These are phyloP conservation scores for Populus hybrid DNA, from an alignment of 441 rosid genomes.

Conservation along the genomic window DNA sequence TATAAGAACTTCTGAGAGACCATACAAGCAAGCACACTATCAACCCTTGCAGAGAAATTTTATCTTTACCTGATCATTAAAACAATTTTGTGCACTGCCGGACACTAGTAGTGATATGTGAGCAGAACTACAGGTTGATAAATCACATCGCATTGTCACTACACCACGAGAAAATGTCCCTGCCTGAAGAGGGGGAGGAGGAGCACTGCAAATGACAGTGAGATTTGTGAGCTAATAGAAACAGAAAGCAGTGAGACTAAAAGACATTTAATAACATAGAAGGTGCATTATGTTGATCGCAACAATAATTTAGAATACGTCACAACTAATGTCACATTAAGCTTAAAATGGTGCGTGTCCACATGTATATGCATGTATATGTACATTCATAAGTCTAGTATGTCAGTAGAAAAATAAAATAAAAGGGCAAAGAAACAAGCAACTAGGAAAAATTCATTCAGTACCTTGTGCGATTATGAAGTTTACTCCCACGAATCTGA, in stretches of 20 bases:
- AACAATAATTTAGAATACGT: neutral
- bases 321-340: neutral
- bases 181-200: slow-evolving; percentile 99
- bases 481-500: slow-evolving; percentile 96
- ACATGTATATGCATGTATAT: too few species aligned
- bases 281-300: neutral
- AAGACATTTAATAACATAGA: too few species aligned
- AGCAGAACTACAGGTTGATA: slow-evolving; percentile 85
- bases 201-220: slow-evolving; percentile 62
- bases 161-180: slow-evolving; percentile 98
- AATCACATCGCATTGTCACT: slow-evolving; percentile 95
- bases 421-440: slow-evolving; percentile 13
- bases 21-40: slow-evolving; percentile 10
- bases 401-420: neutral
- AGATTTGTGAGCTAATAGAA: neutral
- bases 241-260: neutral
- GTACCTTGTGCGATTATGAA: slow-evolving; percentile 93
- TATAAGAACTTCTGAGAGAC: slow-evolving; percentile 3
- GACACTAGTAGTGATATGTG: slow-evolving; percentile 92
- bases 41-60: neutral
- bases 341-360: neutral
- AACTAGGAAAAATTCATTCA: slow-evolving; percentile 16
- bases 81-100: slow-evolving; percentile 97
- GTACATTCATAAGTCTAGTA: too few species aligned
- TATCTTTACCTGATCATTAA: slow-evolving; percentile 87